Conservation (phyloP, 2,329 filamentous ascomycete species). For the Paecilomyces fulvus region DNA sequence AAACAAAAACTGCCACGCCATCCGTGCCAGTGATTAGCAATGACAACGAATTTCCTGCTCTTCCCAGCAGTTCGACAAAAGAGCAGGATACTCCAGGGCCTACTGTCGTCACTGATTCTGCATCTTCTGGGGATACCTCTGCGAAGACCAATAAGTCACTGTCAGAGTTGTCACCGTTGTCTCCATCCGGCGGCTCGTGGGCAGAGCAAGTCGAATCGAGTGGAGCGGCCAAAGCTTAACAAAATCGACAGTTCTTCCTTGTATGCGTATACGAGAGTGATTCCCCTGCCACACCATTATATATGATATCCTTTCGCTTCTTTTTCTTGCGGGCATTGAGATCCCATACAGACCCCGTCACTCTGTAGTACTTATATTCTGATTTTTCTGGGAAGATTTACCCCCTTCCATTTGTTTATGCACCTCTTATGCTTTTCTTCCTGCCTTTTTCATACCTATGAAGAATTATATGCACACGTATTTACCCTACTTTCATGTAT, state of each 20-base stretch:
- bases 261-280: neutral
- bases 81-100: conserved; percentile 7
- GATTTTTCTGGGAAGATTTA: neutral
- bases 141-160: neutral
- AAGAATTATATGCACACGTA: neutral
- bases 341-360: neutral
- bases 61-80: conserved; percentile 20
- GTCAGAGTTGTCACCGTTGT: conserved; percentile 4
- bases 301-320: neutral
- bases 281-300: neutral
- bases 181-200: conserved; percentile 10
- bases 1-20: conserved; percentile 8
- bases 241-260: neutral
- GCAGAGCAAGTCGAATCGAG: conserved; percentile 12
- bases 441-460: neutral
- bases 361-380: neutral
- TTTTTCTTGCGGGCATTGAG: neutral
- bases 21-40: conserved; percentile 17
- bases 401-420: neutral
- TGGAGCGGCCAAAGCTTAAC: neutral
- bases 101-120: conserved; percentile 11
- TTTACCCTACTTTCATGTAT: neutral
- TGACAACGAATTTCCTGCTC: conserved; percentile 28
- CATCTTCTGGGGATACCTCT: conserved; percentile 7
- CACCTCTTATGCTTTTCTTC: neutral